phyloP scores from a whole-genome alignment of 345 rosid species.

The Hibiscus tridactylites region DNA sequence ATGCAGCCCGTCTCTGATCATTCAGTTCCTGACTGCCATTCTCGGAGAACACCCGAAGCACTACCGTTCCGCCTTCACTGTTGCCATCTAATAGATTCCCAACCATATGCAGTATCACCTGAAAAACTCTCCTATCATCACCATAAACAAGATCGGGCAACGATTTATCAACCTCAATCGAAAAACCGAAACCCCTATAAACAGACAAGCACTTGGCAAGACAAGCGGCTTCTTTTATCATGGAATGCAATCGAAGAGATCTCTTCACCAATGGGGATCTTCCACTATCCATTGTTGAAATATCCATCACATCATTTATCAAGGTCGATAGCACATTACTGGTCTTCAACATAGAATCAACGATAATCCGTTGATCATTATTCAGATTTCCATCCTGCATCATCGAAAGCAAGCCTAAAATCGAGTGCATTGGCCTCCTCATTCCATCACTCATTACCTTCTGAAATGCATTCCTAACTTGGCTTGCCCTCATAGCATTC shows the following conservation, averaged over 20 bases:
- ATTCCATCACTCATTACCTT: slow-evolving; percentile 87
- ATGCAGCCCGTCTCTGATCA: slow-evolving; percentile 66
- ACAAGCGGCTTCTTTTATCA: slow-evolving; percentile 69
- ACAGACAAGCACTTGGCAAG: slow-evolving; percentile 74
- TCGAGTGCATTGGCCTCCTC: slow-evolving; percentile 89
- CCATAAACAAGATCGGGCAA: slow-evolving; percentile 74
- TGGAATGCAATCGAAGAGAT: slow-evolving; percentile 51
- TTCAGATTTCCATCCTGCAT: slow-evolving; percentile 55
- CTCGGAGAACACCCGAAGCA: slow-evolving; percentile 42
- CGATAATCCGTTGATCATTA: slow-evolving; percentile 54
- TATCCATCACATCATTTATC: slow-evolving; percentile 82
- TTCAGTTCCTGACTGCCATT: slow-evolving; percentile 57
- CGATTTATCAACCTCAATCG: slow-evolving; percentile 58
- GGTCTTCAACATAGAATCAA: slow-evolving; percentile 72
- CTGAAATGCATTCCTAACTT: slow-evolving; percentile 69
- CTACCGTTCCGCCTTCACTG: slow-evolving; percentile 36
- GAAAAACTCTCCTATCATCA: slow-evolving; percentile 79
- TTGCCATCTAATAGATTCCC: slow-evolving; percentile 56
- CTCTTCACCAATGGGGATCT: slow-evolving; percentile 57
- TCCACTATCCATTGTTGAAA: slow-evolving; percentile 49
- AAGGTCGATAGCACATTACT: slow-evolving; percentile 66
- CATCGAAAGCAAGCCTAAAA: slow-evolving; percentile 70
- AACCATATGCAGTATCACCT: slow-evolving; percentile 84
- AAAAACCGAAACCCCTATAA: slow-evolving; percentile 50
- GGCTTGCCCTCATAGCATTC: slow-evolving; percentile 82